Conservation (phyloP, 2,329 filamentous ascomycete species). For the Phoma herbarum region DNA sequence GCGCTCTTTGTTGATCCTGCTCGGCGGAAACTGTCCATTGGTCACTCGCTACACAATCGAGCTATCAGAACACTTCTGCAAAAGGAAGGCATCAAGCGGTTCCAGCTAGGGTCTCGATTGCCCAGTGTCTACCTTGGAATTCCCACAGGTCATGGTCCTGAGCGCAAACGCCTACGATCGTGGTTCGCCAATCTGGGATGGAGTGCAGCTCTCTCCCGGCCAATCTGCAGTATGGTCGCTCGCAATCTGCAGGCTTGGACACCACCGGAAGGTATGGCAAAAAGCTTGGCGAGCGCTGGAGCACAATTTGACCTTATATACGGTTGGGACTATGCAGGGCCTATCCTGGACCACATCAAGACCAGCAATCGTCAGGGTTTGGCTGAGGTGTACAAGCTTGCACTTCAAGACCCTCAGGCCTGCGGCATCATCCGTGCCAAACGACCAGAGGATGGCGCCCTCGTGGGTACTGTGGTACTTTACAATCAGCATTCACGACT, state of each 20-base stretch:
- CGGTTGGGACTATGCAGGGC: constrained; percentile 77
- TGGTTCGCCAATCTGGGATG: constrained; percentile 94
- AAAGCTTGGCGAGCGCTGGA: constrained; percentile 74
- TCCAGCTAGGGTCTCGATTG: constrained; percentile 82
- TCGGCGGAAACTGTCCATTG: constrained; percentile 88
- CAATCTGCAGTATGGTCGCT: constrained; percentile 77
- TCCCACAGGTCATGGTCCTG: constrained; percentile 70
- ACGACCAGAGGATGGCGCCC: constrained; percentile 68
- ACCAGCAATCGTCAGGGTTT: constrained; percentile 79
- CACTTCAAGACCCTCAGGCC: constrained; percentile 73
- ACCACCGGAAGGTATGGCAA: constrained; percentile 78
- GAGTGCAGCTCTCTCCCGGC: constrained; percentile 73
- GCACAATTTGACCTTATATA: constrained; percentile 86
- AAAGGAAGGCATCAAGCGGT: constrained; percentile 74
- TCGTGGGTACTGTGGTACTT: constrained; percentile 82
- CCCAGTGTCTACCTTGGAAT: constrained; percentile 89
- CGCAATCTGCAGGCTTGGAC: constrained; percentile 76
- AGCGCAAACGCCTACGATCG: constrained; percentile 68
- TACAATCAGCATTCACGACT: constrained; percentile 75
- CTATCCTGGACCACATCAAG: constrained; percentile 77
- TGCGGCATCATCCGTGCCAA: constrained; percentile 88
- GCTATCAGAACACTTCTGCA: constrained; percentile 80
- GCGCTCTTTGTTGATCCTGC: constrained; percentile 89
- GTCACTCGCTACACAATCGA: constrained; percentile 85
- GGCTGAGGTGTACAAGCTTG: constrained; percentile 79